These are phyloP conservation scores for Taphrina pruni DNA, from an alignment of 1,139 yeast genomes.

Conservation along the genomic window DNA sequence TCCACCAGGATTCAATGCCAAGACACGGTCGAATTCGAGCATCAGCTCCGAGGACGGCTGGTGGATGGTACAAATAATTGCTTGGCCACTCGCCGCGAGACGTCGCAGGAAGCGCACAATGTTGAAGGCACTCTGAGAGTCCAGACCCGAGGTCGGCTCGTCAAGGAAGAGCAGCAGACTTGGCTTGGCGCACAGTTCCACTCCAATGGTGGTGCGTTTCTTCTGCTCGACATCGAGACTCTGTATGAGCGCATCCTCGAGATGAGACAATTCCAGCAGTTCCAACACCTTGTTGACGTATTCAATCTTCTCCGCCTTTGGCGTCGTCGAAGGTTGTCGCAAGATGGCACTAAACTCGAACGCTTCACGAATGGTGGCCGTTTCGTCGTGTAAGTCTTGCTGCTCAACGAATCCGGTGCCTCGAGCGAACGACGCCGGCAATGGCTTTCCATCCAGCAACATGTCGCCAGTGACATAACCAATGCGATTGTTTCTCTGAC, in stretches of 20 bases:
- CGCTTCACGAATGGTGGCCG: slow-evolving; percentile 81
- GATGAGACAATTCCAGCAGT: slow-evolving; percentile 71
- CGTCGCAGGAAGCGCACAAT: slow-evolving; percentile 76
- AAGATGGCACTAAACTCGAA: slow-evolving; percentile 71
- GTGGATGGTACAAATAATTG: slow-evolving; percentile 80
- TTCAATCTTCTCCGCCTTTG: slow-evolving; percentile 65
- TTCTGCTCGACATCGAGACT: slow-evolving; percentile 85
- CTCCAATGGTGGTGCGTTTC: slow-evolving; percentile 82
- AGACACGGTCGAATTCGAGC: slow-evolving; percentile 76
- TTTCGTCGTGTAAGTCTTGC: slow-evolving; percentile 73
- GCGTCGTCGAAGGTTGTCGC: slow-evolving; percentile 66
- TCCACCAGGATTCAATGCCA: slow-evolving; percentile 77
- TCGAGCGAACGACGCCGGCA: slow-evolving; percentile 77
- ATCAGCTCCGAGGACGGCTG: slow-evolving; percentile 80
- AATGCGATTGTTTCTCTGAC: slow-evolving; percentile 70
- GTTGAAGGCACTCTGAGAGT: slow-evolving; percentile 91
- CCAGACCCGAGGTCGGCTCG: slow-evolving; percentile 92
- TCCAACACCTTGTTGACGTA: slow-evolving; percentile 75
- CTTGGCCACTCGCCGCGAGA: slow-evolving; percentile 78
- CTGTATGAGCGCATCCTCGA: slow-evolving; percentile 84
- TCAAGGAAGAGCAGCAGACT: slow-evolving; percentile 78
- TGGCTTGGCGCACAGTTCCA: slow-evolving; percentile 87
- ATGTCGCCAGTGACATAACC: slow-evolving; percentile 79
- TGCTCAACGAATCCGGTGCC: slow-evolving; percentile 85
- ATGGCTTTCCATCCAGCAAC: slow-evolving; percentile 71